Conservation (phyloP, 176 grass and related monocot genomes). For the Typha latifolia region DNA sequence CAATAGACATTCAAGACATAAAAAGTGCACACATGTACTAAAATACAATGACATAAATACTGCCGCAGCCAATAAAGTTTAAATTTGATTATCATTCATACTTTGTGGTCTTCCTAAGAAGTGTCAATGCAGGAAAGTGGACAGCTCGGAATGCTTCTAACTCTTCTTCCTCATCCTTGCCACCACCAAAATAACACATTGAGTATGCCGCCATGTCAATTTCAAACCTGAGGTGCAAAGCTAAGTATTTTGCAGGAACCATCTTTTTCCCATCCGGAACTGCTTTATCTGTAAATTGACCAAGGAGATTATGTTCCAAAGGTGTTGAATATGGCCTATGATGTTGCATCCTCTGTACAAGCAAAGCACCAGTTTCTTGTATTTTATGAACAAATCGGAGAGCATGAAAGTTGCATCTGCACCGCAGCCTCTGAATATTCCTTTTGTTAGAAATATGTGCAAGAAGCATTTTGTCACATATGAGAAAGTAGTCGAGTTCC, state of each 20-base stretch:
- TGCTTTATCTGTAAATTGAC: constrained; percentile 43
- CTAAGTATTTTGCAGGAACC: constrained; percentile 58
- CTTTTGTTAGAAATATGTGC: constrained; percentile 2
- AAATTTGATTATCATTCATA: constrained; percentile 21
- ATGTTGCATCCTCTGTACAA: constrained; percentile 71
- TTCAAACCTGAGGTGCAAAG: constrained; percentile 93
- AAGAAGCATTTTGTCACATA: not conserved
- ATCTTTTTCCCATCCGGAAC: constrained; percentile 19
- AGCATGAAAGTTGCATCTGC: constrained; percentile 98
- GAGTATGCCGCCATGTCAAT: constrained; percentile 98
- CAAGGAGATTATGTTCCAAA: constrained; percentile 75
- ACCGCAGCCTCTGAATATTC: constrained; percentile 62
- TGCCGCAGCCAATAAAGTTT: too few species aligned
- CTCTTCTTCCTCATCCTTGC: constrained; percentile 89
- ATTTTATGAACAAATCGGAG: constrained; percentile 83
- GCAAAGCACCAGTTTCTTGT: constrained; percentile 74
- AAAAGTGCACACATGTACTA: constrained; percentile 8
- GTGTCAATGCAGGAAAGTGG: constrained; percentile 85
- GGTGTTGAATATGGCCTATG: constrained; percentile 22
- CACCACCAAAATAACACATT: constrained; percentile 97
- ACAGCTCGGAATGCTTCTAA: constrained; percentile 68
- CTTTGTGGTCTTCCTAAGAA: constrained; percentile 71
- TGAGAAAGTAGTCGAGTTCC: not conserved
- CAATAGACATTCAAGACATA: not conserved
- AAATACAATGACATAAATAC: not conserved